A percentile compares a stretch with the other conserved stretches of the same genome.
Conservation (phyloP, 1,284 basidiomycete genomes). For the Cryptococcus sp. region DNA sequence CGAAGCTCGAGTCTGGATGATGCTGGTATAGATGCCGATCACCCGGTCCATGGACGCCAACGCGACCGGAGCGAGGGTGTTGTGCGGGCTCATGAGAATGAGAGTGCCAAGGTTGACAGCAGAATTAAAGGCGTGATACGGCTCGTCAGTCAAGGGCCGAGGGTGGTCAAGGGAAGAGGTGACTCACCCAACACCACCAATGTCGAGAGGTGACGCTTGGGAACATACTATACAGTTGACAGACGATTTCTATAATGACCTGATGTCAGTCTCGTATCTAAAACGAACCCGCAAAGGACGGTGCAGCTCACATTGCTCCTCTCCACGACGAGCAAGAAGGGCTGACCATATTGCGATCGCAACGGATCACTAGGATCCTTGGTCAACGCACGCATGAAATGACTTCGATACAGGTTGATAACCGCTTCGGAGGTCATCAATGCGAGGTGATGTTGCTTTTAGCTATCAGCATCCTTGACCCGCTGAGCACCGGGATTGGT, state of each 20-base stretch:
- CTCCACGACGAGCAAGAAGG: slow-evolving; percentile 31
- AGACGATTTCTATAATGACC: slow-evolving; percentile 30
- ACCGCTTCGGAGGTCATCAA: slow-evolving; percentile 28
- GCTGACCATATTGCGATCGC: slow-evolving; percentile 18
- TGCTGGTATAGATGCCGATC: slow-evolving; percentile 19
- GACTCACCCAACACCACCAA: slow-evolving; percentile 35
- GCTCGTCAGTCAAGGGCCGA: not conserved
- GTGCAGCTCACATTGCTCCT: slow-evolving; percentile 27
- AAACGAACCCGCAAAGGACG: not conserved
- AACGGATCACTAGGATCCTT: slow-evolving; percentile 24
- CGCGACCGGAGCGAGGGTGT: slow-evolving; percentile 16
- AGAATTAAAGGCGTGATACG: slow-evolving; percentile 36
- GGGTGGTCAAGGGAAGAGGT: too few species aligned
- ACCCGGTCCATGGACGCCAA: slow-evolving; percentile 20
- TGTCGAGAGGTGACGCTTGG: slow-evolving; percentile 28
- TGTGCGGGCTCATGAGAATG: slow-evolving; percentile 13
- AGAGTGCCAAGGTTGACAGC: slow-evolving; percentile 17
- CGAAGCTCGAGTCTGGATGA: slow-evolving; percentile 11
- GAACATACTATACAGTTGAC: slow-evolving; percentile 22
- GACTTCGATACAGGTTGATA: slow-evolving; percentile 29
- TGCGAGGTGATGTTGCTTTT: slow-evolving; percentile 33
- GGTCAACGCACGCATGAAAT: slow-evolving; percentile 29
- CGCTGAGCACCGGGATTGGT: too few species aligned
- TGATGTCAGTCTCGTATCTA: slow-evolving; percentile 1
- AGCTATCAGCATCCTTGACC: too few species aligned